phyloP scores from a whole-genome alignment of 768 basidiomycete species.

The Cystoderma amianthinum region DNA sequence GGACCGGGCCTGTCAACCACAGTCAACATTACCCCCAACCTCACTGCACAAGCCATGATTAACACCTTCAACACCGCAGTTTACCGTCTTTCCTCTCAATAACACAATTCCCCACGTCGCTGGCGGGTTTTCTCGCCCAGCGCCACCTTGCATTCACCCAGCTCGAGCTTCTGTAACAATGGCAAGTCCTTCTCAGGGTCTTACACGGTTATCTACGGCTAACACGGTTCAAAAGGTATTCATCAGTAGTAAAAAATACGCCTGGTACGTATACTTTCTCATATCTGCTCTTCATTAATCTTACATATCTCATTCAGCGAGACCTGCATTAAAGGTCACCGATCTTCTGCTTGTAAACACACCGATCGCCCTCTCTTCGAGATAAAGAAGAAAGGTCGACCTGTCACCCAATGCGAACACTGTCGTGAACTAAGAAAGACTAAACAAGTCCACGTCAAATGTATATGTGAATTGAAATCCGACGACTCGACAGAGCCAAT shows the following conservation, averaged over 20 bases:
- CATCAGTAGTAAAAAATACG: constrained; percentile 74
- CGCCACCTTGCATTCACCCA: constrained; percentile 14
- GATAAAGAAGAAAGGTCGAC: constrained; percentile 90
- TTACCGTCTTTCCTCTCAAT: constrained; percentile 23
- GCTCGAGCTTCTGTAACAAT: constrained; percentile 21
- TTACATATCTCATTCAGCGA: constrained; percentile 41
- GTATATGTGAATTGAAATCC: constrained; percentile 75
- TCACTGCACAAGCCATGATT: constrained; percentile 35
- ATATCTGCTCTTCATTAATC: constrained; percentile 5
- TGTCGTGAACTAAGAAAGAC: constrained; percentile 83
- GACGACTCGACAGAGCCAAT: constrained; percentile 40
- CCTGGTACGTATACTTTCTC: constrained; percentile 51
- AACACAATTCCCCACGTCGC: constrained; percentile 45
- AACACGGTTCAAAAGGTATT: constrained; percentile 16
- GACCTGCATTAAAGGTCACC: constrained; percentile 92
- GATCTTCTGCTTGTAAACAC: constrained; percentile 85
- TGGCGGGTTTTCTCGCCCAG: constrained; percentile 40
- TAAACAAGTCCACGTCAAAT: constrained; percentile 83
- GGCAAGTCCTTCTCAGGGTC: constrained; percentile 26
- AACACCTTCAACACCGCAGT: constrained; percentile 25
- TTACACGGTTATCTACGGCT: constrained; percentile 1
- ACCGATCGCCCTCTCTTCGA: constrained; percentile 85
- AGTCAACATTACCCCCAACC: constrained; percentile 38
- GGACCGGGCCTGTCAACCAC: constrained; percentile 42
- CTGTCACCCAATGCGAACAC: constrained; percentile 84